These are phyloP conservation scores for Arachis stenosperma DNA, from an alignment of 306 rosid genomes.

Conservation along the genomic window DNA sequence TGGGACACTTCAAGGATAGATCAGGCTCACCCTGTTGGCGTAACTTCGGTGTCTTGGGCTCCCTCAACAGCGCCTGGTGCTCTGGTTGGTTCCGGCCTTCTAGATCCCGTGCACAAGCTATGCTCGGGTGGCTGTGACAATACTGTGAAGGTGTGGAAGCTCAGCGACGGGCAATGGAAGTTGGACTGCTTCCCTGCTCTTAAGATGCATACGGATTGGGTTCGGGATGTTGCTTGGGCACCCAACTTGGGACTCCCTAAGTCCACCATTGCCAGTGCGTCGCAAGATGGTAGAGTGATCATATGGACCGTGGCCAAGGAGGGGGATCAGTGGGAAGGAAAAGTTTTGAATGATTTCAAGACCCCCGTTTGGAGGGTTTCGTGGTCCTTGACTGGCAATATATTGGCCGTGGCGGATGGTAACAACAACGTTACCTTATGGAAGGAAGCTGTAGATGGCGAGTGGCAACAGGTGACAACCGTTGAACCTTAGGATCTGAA, in stretches of 20 bases:
- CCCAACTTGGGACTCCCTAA: slow-evolving; percentile 80
- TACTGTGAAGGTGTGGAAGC: slow-evolving; percentile 79
- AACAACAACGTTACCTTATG: slow-evolving; percentile 70
- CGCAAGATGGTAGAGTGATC: slow-evolving; percentile 71
- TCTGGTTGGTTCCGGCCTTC: slow-evolving; percentile 71
- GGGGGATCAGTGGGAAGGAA: slow-evolving; percentile 87
- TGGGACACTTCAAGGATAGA: slow-evolving; percentile 71
- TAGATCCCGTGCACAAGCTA: slow-evolving; percentile 73
- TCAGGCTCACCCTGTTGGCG: slow-evolving; percentile 81
- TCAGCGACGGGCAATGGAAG: slow-evolving; percentile 73
- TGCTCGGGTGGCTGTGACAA: slow-evolving; percentile 82
- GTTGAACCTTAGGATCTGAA: slow-evolving; percentile 60
- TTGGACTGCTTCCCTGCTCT: slow-evolving; percentile 83
- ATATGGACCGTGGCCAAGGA: slow-evolving; percentile 82
- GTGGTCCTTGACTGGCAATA: slow-evolving; percentile 82
- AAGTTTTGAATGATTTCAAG: slow-evolving; percentile 71
- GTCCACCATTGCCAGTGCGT: slow-evolving; percentile 79
- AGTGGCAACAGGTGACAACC: slow-evolving; percentile 81
- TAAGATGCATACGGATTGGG: slow-evolving; percentile 80
- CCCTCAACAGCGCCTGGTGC: slow-evolving; percentile 72
- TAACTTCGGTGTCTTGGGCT: slow-evolving; percentile 83
- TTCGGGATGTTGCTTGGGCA: slow-evolving; percentile 82
- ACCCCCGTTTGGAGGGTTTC: slow-evolving; percentile 75
- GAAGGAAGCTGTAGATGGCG: slow-evolving; percentile 80
- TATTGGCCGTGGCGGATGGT: slow-evolving; percentile 82